Base-by-base conservation (phyloP, 2,329 filamentous ascomycete genomes). In the Aspergillus novofumigatus region DNA sequence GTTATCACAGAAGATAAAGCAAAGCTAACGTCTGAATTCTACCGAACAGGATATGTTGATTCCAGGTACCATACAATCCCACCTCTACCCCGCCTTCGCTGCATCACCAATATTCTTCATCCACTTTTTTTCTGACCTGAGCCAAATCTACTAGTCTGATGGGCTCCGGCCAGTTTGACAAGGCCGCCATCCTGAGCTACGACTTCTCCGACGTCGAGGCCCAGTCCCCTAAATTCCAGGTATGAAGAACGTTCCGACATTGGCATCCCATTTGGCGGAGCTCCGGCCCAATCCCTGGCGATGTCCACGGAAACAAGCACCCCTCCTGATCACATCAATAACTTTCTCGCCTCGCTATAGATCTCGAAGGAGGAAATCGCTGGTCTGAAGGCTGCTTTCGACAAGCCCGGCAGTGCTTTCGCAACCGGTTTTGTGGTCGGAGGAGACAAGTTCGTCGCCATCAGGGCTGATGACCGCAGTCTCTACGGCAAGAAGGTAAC, bases 151-250 rank as follows among this genome's bases (percentile, higher is more conserved):
- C 66, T 72, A 96, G 91, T 84, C 86, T 96, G 69, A 84, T 95
- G 71, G 88, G 83, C 78, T 87, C 83, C 68, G 87, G 87, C 70
- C 87, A 92, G 74, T 78, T 96, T 71, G 88, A 94, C 80, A 88
- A 91, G 80, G 92, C 84, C 69, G 89, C 90, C 72, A 92, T 96
- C 75, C 86, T 94, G 81, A 92, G 89, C 77, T 79, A 78, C 63
- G 89, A 89, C 66, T 90, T 91, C 68, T 89, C 90, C 77, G 91
- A 87, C 73, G 82, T 85, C 67, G 95, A 91, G 91, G 91, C 91
- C 59, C 74, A 81, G 45, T 86, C 86, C 28, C 23, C 83, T 54
- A 84, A 81, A 65, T 96, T 96, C 80, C 79, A 81, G 72, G 91
- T 96, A 87, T 75, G 78, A 72, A 58, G 41, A 23, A 21, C 49